Conservation (phyloP, 176 grass and related monocot genomes). For the Tillandsia leiboldiana region DNA sequence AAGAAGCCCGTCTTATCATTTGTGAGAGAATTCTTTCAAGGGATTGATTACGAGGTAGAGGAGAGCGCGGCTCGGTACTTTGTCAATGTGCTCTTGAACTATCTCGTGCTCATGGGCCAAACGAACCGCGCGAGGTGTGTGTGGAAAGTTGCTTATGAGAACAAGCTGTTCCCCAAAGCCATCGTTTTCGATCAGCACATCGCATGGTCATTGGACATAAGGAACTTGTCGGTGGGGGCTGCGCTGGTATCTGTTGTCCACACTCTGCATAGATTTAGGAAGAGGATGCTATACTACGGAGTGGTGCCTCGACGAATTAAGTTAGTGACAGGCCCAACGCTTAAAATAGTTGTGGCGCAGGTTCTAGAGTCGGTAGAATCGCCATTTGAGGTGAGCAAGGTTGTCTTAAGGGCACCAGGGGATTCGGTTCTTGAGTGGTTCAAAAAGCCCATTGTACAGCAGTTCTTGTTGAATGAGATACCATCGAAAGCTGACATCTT, state of each 20-base stretch:
- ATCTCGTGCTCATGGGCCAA: constrained; percentile 93
- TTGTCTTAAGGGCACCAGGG: constrained; percentile 62
- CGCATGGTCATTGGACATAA: constrained; percentile 78
- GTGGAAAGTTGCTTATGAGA: constrained; percentile 95
- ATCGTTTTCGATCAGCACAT: constrained; percentile 97
- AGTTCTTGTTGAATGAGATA: constrained; percentile 96
- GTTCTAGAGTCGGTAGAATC: constrained; percentile 62
- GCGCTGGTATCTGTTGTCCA: constrained; percentile 62
- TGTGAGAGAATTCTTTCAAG: constrained; percentile 77
- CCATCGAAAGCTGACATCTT: constrained; percentile 78
- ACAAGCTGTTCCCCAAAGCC: constrained; percentile 90
- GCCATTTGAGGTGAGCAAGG: constrained; percentile 86
- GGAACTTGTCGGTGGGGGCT: constrained; percentile 63
- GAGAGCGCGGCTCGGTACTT: constrained; percentile 72
- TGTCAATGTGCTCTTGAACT: constrained; percentile 87
- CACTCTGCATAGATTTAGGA: constrained; percentile 85
- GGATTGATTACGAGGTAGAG: constrained; percentile 71
- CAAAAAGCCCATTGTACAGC: constrained; percentile 93
- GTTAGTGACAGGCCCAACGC: constrained; percentile 70
- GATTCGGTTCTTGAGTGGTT: constrained; percentile 86
- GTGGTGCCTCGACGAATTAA: constrained; percentile 81
- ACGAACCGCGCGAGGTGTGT: constrained; percentile 86
- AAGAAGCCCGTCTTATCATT: constrained; percentile 81
- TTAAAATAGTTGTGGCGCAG: constrained; percentile 84
- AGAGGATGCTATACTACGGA: constrained; percentile 92